phyloP scores from a whole-genome alignment of 371 early-diverging fungal species.

The Apophysomyces sp. region DNA sequence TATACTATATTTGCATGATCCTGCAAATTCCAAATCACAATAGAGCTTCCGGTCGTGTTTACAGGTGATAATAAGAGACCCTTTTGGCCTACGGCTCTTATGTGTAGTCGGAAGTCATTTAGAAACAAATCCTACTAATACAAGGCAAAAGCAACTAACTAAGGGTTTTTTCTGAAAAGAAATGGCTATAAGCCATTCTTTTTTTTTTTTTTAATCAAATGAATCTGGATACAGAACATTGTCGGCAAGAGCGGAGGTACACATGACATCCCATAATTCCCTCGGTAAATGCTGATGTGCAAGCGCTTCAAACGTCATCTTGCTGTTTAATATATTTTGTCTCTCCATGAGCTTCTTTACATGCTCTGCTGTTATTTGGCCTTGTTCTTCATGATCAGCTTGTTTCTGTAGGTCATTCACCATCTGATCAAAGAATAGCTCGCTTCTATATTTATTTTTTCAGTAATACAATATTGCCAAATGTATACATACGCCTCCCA shows the following conservation, averaged over 20 bases:
- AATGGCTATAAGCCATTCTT: too few species aligned
- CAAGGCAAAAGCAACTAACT: too few species aligned
- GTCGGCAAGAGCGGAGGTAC: constrained; percentile 23
- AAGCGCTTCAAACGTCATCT: constrained; percentile 16
- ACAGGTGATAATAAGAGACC: too few species aligned
- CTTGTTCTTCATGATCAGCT: constrained; percentile 18
- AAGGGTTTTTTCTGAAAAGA: too few species aligned
- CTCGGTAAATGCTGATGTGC: constrained; percentile 30
- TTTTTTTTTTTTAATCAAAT: neutral
- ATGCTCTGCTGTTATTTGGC: constrained; percentile 13
- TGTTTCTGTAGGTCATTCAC: constrained; percentile 16
- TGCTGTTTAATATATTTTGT: neutral
- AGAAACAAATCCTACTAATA: too few species aligned
- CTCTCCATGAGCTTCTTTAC: constrained; percentile 20
- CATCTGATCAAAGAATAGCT: constrained; percentile 29
- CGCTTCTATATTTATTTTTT: constrained; percentile 11
- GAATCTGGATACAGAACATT: constrained; percentile 24
- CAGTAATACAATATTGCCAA: neutral
- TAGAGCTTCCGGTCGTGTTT: too few species aligned
- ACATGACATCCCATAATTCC: constrained; percentile 28
- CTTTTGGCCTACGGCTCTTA: too few species aligned
- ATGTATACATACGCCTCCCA: neutral
- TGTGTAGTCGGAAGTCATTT: too few species aligned
- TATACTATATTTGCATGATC: too few species aligned
- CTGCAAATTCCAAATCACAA: too few species aligned